Evolutionary conservation across 2,329 filamentous ascomycete genomes (phyloP), one percentile per base, ranked within the genome.

Genomic region (Exserohilum turcica): DNA sequence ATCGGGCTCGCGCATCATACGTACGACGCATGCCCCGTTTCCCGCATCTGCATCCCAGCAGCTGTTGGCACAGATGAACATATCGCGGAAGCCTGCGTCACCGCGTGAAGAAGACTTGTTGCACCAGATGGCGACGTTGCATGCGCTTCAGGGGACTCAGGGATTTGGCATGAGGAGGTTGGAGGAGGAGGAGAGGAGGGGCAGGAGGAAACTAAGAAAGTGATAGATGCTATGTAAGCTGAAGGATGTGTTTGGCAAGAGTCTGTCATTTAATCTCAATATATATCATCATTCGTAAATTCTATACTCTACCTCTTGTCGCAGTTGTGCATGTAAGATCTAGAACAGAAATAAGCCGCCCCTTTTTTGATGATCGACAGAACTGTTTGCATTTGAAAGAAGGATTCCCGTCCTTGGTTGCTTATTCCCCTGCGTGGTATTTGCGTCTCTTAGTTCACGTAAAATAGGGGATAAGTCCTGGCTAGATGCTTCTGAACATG

Each of bases 21-120:
- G 6, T 5, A n/a, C 4, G 4, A 24, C 21, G 21, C 21, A 24
- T 24, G 21, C 4, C 4, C 12, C 12, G 13, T 33, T 2, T n/a
- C n/a, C 31, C 12, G 6, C 12, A n/a, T 5, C 31, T 33, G 12
- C 12, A 2, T 15, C 31, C 3, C 6, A 13, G 12, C 6, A 10
- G 6, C 10, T 21, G 16, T 3, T 4, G 3, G 38, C 21, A 0
- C 5, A 28, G 6, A 24, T n/a, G n/a, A n/a, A n/a, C n/a, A n/a
- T 57, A 9, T 42, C 40, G n/a, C 56, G 59, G 2, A 61, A 61
- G 9, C 50, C 51, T 1, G 59, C 32, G 1, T 54, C 59, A 3
- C 33, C 47, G 1, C 48, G 59, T 2, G 59, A 56, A 2, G 9
- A 29, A 4, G 56, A 59, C 6, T 61, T 56, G 56, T 13, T 59